Evolutionary conservation across 306 rosid genomes (phyloP).

Genomic region (Bauhinia variegata): DNA sequence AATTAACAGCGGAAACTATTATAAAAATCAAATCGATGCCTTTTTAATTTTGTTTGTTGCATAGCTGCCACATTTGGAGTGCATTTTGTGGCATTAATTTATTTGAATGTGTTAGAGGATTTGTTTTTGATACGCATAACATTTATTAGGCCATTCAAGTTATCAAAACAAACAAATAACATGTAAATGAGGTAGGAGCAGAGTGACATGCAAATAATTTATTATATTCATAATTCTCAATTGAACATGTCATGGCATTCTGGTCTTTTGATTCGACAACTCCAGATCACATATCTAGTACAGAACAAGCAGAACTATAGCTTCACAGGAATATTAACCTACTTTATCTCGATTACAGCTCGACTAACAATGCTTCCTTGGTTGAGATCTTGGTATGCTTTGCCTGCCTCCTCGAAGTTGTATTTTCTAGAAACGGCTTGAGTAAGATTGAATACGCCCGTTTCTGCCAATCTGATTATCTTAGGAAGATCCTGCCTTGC

Average conservation of each 20-base stretch:
- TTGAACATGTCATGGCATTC: conserved; percentile 25
- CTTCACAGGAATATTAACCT: conserved; percentile 27
- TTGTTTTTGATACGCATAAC: too few species aligned
- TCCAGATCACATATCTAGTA: conserved; percentile 1
- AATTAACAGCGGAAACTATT: conserved; percentile 5
- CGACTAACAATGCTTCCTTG: conserved; percentile 75
- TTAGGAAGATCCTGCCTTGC: conserved; percentile 99
- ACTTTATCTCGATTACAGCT: conserved; percentile 75
- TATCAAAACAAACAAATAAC: too few species aligned
- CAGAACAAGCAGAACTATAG: conserved; percentile 15
- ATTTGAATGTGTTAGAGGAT: too few species aligned
- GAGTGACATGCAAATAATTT: conserved; percentile 12
- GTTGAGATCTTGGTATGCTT: conserved; percentile 84
- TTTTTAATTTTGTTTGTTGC: neutral
- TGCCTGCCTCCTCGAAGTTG: conserved; percentile 71
- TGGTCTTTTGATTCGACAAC: conserved; percentile 23
- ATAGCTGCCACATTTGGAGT: neutral
- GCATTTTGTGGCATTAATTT: too few species aligned
- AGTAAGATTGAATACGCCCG: conserved; percentile 73
- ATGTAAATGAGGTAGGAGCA: conserved; percentile 19
- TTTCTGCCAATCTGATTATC: conserved; percentile 80
- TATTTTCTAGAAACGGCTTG: conserved; percentile 82
- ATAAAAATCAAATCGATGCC: neutral
- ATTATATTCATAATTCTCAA: conserved; percentile 7
- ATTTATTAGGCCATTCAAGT: too few species aligned